Percentiles rank a stretch among this genome's conserved stretches.
Conservation (phyloP, 1,139 yeast species). For the Williopsis jadinii region DNA sequence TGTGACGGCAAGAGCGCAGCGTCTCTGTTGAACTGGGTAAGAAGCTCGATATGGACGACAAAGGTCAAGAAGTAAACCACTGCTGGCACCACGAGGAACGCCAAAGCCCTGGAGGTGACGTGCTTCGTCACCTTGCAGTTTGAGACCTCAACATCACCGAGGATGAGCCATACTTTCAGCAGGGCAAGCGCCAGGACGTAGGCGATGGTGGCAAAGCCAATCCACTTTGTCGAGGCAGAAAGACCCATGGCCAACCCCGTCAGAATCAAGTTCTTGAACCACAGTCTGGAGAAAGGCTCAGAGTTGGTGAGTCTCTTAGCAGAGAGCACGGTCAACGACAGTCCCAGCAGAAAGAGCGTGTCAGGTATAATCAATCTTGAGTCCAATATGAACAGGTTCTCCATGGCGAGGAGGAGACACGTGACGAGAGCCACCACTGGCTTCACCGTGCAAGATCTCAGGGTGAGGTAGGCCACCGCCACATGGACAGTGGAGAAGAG, state of each 20-base stretch:
- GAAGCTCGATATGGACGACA: slow-evolving; percentile 40
- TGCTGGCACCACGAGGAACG: slow-evolving; percentile 41
- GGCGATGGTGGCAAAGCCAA: slow-evolving; percentile 44
- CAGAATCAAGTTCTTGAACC: slow-evolving; percentile 37
- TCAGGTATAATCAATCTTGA: slow-evolving; percentile 46
- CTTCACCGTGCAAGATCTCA: slow-evolving; percentile 42
- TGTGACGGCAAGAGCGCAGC: slow-evolving; percentile 48
- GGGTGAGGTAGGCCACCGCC: slow-evolving; percentile 38
- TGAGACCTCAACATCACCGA: slow-evolving; percentile 49
- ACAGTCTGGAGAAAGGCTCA: slow-evolving; percentile 32
- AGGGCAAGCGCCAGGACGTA: slow-evolving; percentile 43
- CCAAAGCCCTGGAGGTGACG: slow-evolving; percentile 27
- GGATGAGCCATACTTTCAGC: slow-evolving; percentile 44
- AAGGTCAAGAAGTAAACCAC: slow-evolving; percentile 42
- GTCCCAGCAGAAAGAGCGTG: slow-evolving; percentile 40
- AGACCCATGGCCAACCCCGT: slow-evolving; percentile 50
- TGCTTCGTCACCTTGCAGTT: slow-evolving; percentile 29
- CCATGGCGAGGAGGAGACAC: slow-evolving; percentile 39
- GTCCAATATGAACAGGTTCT: slow-evolving; percentile 47
- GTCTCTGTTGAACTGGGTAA: slow-evolving; percentile 40
- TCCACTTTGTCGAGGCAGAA: slow-evolving; percentile 42
- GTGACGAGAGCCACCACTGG: slow-evolving; percentile 38
- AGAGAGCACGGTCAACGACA: slow-evolving; percentile 36
- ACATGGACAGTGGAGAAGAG: slow-evolving; percentile 41
- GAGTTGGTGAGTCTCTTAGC: slow-evolving; percentile 36